Evolutionary conservation across 352 stramenopile genomes (phyloP).

Genomic region (Phytophthora pisi): DNA sequence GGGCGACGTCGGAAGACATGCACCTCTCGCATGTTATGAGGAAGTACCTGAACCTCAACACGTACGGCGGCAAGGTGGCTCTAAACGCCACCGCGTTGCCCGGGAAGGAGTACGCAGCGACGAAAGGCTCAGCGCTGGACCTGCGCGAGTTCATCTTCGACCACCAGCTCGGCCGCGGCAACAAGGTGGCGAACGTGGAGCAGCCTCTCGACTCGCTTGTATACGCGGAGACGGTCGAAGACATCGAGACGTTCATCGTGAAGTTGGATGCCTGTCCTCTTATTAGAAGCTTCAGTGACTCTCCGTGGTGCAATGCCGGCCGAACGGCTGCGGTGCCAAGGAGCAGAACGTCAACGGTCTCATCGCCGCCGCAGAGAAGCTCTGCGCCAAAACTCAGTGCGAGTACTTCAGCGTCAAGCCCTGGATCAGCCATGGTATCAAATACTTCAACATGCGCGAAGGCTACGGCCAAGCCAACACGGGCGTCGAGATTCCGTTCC

Average conservation of each 20-base stretch:
- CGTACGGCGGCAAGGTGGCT: conserved; percentile 56
- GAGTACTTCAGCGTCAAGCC: conserved; percentile 63
- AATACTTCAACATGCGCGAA: conserved; percentile 71
- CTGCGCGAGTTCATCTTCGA: conserved; percentile 67
- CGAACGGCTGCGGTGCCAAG: conserved; percentile 46
- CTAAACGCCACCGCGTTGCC: conserved; percentile 32
- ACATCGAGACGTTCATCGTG: conserved; percentile 44
- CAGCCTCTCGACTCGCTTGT: conserved; percentile 54
- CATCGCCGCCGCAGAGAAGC: conserved; percentile 43
- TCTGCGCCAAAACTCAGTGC: conserved; percentile 53
- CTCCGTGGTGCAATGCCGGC: conserved; percentile 42
- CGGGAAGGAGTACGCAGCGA: conserved; percentile 46
- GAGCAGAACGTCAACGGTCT: conserved; percentile 53
- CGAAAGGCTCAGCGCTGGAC: conserved; percentile 44
- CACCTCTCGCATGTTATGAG: conserved; percentile 67
- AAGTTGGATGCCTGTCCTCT: conserved; percentile 43
- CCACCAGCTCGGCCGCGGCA: conserved; percentile 60
- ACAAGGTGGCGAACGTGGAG: conserved; percentile 57
- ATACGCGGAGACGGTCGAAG: conserved; percentile 52
- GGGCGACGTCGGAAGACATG: conserved; percentile 58
- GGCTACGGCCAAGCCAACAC: conserved; percentile 43
- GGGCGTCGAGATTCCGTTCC: conserved; percentile 47
- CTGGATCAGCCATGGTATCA: conserved; percentile 53
- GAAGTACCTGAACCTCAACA: conserved; percentile 68
- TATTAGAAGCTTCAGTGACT: conserved; percentile 1